These are phyloP conservation scores for Rugonectria rugulosa DNA, from an alignment of 2,329 filamentous ascomycete species.

Conservation along the genomic window DNA sequence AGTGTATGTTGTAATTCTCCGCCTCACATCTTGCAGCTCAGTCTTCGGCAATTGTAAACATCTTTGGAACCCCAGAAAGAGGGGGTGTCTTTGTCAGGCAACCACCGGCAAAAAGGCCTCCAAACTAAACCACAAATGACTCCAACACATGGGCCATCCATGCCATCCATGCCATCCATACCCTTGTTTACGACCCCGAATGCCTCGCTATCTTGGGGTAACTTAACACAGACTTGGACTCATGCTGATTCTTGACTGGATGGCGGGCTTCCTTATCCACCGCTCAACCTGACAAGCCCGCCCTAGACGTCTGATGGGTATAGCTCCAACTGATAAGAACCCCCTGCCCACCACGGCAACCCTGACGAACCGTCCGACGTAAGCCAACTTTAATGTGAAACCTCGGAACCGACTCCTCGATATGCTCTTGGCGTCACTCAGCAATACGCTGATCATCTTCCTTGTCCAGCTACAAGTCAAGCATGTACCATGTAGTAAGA, in stretches of 20 bases:
- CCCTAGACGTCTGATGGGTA: background rate
- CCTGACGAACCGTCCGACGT: background rate
- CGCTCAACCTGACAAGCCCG: no score
- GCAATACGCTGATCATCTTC: background rate
- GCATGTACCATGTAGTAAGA: background rate
- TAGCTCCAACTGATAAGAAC: constrained; percentile 6
- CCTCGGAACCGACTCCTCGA: constrained; percentile 8
- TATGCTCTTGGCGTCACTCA: background rate
- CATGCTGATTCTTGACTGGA: no score
- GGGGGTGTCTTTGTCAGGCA: background rate
- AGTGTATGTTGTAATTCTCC: no score
- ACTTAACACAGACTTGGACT: background rate
- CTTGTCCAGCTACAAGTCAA: background rate
- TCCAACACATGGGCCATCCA: constrained; percentile 3
- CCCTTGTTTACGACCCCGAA: background rate
- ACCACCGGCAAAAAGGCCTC: background rate
- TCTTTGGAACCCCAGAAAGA: background rate
- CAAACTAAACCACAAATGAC: background rate
- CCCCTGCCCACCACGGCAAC: background rate
- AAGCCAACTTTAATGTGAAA: background rate
- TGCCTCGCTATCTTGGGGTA: constrained; percentile 8
- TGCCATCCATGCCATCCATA: no score
- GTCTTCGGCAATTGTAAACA: background rate
- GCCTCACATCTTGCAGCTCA: background rate
- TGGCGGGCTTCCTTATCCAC: no score